Percentiles rank a stretch among this genome's conserved stretches.
These are phyloP conservation scores for Fusarium gaditjirri DNA, from an alignment of 2,329 filamentous ascomycete genomes.

Conservation along the genomic window DNA sequence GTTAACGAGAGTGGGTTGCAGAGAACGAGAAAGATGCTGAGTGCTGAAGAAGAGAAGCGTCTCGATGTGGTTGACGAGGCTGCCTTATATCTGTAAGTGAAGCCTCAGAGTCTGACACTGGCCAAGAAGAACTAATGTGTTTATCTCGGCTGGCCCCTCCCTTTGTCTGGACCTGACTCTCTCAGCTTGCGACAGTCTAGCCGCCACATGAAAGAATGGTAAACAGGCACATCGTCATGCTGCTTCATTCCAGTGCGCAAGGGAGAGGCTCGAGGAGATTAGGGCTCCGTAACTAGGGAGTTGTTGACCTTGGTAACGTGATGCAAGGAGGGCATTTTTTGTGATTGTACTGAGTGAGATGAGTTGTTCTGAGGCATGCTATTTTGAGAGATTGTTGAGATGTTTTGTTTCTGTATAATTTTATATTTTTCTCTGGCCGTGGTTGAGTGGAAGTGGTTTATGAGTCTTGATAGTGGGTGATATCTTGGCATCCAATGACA, in stretches of 20 bases:
- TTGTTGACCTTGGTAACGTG: neutral
- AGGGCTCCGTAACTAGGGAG: slow-evolving; percentile 27
- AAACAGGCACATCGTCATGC: slow-evolving; percentile 20
- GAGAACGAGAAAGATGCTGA: slow-evolving; percentile 20
- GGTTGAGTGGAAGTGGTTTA: slow-evolving; percentile 14
- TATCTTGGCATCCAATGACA: neutral
- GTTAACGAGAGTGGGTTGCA: slow-evolving; percentile 31
- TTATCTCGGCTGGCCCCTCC: neutral
- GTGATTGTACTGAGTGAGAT: neutral
- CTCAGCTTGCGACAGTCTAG: slow-evolving; percentile 20
- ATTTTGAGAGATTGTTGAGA: neutral
- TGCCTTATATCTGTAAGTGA: slow-evolving; percentile 40
- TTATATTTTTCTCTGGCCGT: neutral
- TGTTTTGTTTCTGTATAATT: slow-evolving; percentile 13
- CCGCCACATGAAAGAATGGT: slow-evolving; percentile 29
- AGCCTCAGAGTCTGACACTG: neutral
- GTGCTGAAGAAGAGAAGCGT: slow-evolving; percentile 2
- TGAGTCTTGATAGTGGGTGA: neutral
- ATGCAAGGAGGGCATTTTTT: slow-evolving; percentile 12
- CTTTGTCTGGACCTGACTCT: slow-evolving; percentile 1
- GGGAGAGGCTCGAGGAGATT: slow-evolving; percentile 28
- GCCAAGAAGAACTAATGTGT: slow-evolving; percentile 2
- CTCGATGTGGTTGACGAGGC: slow-evolving; percentile 5
- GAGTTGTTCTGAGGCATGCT: neutral
- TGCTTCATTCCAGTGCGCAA: slow-evolving; percentile 34